These are phyloP conservation scores for Euclidium syriacum DNA, from an alignment of 345 rosid genomes.

Conservation along the genomic window DNA sequence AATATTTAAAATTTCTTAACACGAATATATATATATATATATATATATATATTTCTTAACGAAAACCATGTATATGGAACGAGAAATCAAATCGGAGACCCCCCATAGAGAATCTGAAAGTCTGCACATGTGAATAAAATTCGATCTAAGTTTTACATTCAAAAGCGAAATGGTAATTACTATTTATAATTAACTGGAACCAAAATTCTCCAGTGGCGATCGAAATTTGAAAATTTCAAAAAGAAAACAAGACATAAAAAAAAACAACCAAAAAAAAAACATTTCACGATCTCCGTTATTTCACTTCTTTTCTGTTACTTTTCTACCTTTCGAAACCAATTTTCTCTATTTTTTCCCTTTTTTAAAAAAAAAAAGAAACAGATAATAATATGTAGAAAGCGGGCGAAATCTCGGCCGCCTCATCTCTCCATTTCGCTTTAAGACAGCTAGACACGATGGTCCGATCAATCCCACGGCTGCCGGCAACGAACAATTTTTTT, in stretches of 20 bases:
- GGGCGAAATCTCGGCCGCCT: conserved; percentile 34
- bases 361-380: conserved; percentile 13
- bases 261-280: neutral
- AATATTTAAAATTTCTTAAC: no score
- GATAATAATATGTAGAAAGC: conserved; percentile 19
- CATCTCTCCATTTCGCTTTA: conserved; percentile 27
- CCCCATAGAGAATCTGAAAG: no score
- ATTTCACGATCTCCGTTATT: neutral
- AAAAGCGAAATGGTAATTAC: conserved; percentile 24
- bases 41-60: no score
- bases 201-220: conserved; percentile 18
- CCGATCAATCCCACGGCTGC: conserved; percentile 16
- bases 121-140: neutral
- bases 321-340: conserved; percentile 9
- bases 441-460: conserved; percentile 5
- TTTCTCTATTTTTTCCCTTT: neutral
- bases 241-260: neutral
- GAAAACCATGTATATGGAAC: no score
- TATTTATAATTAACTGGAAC: conserved; percentile 14
- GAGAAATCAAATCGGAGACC: no score
- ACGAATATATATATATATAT: no score
- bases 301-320: neutral
- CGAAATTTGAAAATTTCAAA: neutral
- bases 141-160: neutral
- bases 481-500: neutral